Evolutionary conservation across 176 grass and related monocot species (phyloP), one percentile per base, ranked within the genome.

Genomic region (Urochloa ruziziensis): DNA sequence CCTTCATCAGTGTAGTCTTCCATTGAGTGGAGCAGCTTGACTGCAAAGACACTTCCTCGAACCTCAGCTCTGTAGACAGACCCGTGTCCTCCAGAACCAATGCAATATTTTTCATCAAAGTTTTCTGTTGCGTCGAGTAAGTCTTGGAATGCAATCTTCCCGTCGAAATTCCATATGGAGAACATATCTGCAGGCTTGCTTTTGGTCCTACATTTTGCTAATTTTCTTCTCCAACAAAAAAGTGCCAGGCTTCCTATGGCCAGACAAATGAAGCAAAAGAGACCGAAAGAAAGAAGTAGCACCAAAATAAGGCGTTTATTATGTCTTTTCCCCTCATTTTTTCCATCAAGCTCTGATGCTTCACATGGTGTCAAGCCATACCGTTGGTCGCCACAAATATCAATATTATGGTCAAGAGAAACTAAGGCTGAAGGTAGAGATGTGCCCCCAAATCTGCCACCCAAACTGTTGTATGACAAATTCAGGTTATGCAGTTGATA

Each of bases 91-190:
- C 77, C 76, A 43, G 30, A 10, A 2, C 77, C 81, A 25, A 85
- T 85, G 61, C 85, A 88, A 1, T 85, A 91, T n/a, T 88, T 88
- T 0, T 51, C 62, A 53, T 73, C 17, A 10, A 91, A 91, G 5
- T 34, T 51, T 48, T 91, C 81, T 32, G 85, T 88, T 42, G 81
- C 81, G 6, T 19, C 0, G 6, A 85, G 0, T 64, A 82, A 71
- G 17, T 85, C 70, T 63, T 87, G 42, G 0, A 82, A 71, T 30
- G 49, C 47, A n/a, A 64, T 60, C 16, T 68, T 82, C 1, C 61
- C 51, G 0, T 82, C 39, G 0, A 87, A 87, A 49, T 87, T 82
- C 70, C 78, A 87, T 49, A 60, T 23, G 7, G 51, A 82, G 23
- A 75, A 1, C 30, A 81, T 46, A 5, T 77, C 63, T 19, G 8